Percentiles rank a stretch among this genome's conserved stretches.
Evolutionary conservation across 2,329 filamentous ascomycete genomes (phyloP).

Genomic region (Endoconidiophora laricicola): DNA sequence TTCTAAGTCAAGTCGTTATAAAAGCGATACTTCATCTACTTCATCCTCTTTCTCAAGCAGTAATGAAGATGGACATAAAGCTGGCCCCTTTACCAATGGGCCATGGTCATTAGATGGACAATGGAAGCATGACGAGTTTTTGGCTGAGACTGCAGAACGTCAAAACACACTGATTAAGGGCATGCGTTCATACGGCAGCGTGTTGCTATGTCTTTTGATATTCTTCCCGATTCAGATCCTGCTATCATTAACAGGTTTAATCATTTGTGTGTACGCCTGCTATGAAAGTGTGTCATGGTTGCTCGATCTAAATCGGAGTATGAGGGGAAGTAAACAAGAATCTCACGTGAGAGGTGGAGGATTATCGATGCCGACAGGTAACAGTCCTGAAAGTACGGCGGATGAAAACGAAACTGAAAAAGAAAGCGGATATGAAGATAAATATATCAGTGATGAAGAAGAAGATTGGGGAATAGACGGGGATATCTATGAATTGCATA

Average conservation of each 20-base stretch:
- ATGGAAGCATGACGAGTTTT: conserved; percentile 1
- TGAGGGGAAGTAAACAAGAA: no score
- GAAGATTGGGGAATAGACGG: conserved; percentile 19
- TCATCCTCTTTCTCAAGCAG: background rate
- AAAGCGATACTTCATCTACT: background rate
- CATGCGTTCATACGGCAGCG: conserved; percentile 7
- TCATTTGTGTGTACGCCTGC: conserved; percentile 2
- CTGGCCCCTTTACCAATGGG: background rate
- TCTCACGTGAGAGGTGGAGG: no score
- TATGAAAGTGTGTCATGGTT: conserved; percentile 4
- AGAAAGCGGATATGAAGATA: conserved; percentile 12
- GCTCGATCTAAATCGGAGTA: background rate
- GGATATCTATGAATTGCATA: conserved; percentile 15
- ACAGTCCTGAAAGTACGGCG: background rate
- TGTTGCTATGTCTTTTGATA: conserved; percentile 5
- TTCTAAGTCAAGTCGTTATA: background rate
- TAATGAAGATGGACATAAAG: background rate
- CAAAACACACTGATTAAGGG: conserved; percentile 1
- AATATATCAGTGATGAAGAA: conserved; percentile 17
- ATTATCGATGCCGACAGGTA: background rate
- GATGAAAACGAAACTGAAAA: conserved; percentile 19
- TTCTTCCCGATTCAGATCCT: conserved; percentile 10
- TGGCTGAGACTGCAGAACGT: background rate
- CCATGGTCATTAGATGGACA: background rate
- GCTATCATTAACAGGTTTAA: conserved; percentile 1